Base-by-base conservation (phyloP, 2,329 filamentous ascomycete genomes). In the Thermoascus crustaceus region DNA sequence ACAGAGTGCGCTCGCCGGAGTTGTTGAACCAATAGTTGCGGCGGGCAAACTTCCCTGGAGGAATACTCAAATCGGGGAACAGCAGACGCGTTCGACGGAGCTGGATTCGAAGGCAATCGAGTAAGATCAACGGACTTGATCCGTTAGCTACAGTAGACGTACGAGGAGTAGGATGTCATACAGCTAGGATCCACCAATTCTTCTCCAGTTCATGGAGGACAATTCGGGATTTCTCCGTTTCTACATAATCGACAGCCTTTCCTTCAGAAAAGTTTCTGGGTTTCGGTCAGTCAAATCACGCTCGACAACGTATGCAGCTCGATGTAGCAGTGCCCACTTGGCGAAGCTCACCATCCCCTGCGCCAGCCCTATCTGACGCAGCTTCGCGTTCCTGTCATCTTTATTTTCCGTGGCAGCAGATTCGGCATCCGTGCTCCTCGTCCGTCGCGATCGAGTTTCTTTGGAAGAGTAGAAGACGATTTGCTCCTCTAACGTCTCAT, bases 341-440 rank as follows among this genome's bases (percentile, higher is more conserved):
- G 85, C 84, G 65, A 98, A 98, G 57, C 80, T 84, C 40, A 94
- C 82, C 82, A 96, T 94, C 56, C 88, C 91, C 66, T 98, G 91
- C 25, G 91, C 91, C 44, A 98, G 76, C 23, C 91, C 91, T 56
- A 98, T 87, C 68, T 95, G 88, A 45, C 91, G 77, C 51, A 96
- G 68, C 49, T 81, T 82, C 65, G 94, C 84, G 61, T 96, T 91
- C 54, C 79, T 77, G 52, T 87, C 78, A 46, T 85, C 78, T 32
- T 74, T 66, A 7, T 51, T 48, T 18, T 60, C 50, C 24, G 50
- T 58, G 32, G 49, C 47, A 23, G 50, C 44, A 27, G 50, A 45
- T 34, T 54, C 44, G 2, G 13, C 24, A 5, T 32, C 16, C 2
- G 42, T 39, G 26, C 35, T 44, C 32, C 45, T 44, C 24, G 39